Evolutionary conservation across 2,329 filamentous ascomycete species (phyloP).

Genomic region (Botryotinia globosa): DNA sequence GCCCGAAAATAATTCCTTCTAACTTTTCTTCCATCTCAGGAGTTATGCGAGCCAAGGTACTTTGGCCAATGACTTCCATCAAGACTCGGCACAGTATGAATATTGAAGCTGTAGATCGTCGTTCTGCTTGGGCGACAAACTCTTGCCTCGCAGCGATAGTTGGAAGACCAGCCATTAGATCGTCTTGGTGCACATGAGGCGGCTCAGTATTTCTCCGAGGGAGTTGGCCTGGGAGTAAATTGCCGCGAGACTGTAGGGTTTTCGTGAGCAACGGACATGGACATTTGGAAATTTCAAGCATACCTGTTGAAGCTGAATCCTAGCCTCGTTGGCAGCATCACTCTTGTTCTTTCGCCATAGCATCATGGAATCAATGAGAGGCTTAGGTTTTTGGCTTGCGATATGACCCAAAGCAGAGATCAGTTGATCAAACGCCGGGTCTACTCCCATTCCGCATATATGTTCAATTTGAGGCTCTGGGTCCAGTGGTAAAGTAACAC

Average conservation of each 20-base stretch:
- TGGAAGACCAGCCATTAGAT: constrained; percentile 25
- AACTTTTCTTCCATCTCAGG: constrained; percentile 90
- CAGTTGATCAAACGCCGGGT: constrained; percentile 87
- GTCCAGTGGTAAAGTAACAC: constrained; percentile 74
- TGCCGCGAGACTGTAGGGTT: constrained; percentile 27
- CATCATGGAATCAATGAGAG: constrained; percentile 96
- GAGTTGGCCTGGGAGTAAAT: constrained; percentile 40
- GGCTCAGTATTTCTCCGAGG: constrained; percentile 75
- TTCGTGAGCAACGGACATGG: constrained; percentile 16
- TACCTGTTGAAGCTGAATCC: constrained; percentile 54
- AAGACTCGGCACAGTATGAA: constrained; percentile 93
- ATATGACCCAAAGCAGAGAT: constrained; percentile 93
- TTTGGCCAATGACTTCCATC: constrained; percentile 91
- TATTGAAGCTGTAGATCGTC: constrained; percentile 89
- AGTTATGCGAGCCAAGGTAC: constrained; percentile 76
- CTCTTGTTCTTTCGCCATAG: constrained; percentile 96
- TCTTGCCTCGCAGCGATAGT: constrained; percentile 56
- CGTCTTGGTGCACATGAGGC: constrained; percentile 29
- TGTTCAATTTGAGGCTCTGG: constrained; percentile 81
- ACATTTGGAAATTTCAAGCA: not conserved
- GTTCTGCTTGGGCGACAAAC: constrained; percentile 75
- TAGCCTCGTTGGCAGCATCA: constrained; percentile 74
- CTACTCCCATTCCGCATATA: constrained; percentile 86
- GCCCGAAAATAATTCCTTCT: constrained; percentile 94
- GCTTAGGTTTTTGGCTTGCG: constrained; percentile 88